These are phyloP conservation scores for Asterochloris sp. DNA, from an alignment of 139 green algal genomes.

Conservation along the genomic window DNA sequence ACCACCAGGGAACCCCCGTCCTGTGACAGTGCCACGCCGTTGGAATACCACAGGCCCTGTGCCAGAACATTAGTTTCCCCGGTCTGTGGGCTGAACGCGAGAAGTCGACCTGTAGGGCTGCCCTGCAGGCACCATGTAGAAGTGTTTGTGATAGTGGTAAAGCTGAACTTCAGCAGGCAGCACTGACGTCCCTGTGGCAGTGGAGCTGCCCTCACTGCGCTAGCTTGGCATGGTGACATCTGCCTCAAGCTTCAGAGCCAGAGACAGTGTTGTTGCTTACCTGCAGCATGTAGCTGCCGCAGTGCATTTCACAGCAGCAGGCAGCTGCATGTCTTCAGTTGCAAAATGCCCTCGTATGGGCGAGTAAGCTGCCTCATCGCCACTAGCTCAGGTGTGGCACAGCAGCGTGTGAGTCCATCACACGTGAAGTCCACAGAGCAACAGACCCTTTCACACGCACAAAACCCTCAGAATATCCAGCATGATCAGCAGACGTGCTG, in stretches of 20 bases:
- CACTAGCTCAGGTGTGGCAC: no score
- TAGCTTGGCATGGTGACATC: background rate
- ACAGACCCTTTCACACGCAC: no score
- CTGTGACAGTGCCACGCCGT: constrained; percentile 31
- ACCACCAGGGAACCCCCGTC: constrained; percentile 33
- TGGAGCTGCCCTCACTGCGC: background rate
- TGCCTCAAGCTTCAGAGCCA: background rate
- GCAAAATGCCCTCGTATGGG: no score
- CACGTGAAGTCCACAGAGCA: no score
- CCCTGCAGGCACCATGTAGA: constrained; percentile 24
- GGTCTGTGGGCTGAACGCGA: constrained; percentile 24
- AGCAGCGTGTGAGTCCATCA: no score
- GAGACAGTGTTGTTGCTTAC: background rate
- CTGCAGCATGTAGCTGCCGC: no score
- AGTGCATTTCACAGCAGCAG: no score
- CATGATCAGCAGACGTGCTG: no score
- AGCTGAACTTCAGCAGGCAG: background rate
- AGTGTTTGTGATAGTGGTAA: background rate
- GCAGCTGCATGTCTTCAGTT: no score
- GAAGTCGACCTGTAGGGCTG: constrained; percentile 31
- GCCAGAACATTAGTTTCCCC: constrained; percentile 21
- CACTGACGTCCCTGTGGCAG: background rate
- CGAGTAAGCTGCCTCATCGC: no score
- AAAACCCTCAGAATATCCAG: no score
- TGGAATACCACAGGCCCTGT: constrained; percentile 37